Evolutionary conservation across 164 flowering plant genomes (phyloP).

Genomic region (Kalanchoe fedtschenkoi): DNA sequence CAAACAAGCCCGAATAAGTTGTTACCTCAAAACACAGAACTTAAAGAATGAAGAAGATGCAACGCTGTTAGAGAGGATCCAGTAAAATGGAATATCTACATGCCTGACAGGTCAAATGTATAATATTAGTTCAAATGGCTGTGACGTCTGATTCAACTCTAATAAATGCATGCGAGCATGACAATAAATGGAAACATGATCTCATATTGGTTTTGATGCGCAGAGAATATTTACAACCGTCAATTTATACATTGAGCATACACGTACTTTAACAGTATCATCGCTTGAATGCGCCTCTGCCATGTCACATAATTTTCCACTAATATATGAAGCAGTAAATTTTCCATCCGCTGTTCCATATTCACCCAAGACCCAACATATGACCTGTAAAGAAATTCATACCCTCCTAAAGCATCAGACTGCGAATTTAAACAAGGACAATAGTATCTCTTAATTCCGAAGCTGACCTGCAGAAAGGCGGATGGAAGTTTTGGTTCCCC

Average conservation of each 20-base stretch:
- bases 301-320: slow-evolving; percentile 90
- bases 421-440: neutral
- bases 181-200: neutral
- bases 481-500: slow-evolving; percentile 97
- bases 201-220: neutral
- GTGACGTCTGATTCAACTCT: neutral
- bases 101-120: neutral
- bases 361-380: slow-evolving; percentile 99
- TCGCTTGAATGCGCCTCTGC: slow-evolving; percentile 93
- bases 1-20: slow-evolving; percentile 9
- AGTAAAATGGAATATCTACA: too few species aligned
- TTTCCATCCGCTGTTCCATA: slow-evolving; percentile 96
- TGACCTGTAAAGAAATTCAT: slow-evolving; percentile 42
- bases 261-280: slow-evolving; percentile 77
- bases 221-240: neutral
- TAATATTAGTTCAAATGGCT: neutral
- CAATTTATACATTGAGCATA: neutral
- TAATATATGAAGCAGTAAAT: slow-evolving; percentile 76
- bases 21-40: neutral
- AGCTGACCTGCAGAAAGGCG: slow-evolving; percentile 72
- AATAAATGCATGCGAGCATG: neutral
- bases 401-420: neutral
- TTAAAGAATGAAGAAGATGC: neutral
- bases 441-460: neutral
- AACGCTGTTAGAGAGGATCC: too few species aligned